Evolutionary conservation across 805 yeast genomes (phyloP).

Genomic region (Yarrowia porcina): DNA sequence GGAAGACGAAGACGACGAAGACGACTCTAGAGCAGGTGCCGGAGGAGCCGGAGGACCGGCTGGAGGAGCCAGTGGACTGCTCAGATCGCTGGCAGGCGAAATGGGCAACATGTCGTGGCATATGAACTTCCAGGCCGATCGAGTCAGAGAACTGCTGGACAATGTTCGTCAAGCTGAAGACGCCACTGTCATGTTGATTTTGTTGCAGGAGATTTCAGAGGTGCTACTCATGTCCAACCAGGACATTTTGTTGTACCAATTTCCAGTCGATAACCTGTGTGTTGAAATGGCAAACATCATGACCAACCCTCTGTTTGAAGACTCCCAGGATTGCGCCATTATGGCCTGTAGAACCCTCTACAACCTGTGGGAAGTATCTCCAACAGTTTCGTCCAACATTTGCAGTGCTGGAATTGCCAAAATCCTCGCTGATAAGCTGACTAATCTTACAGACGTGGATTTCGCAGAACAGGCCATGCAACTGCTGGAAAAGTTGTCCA

Average conservation of each 20-base stretch:
- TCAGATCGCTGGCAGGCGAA: conserved; percentile 28
- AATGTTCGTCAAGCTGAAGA: conserved; percentile 31
- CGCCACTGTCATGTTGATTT: conserved; percentile 35
- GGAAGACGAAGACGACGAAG: conserved; percentile 30
- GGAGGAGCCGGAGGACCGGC: no score
- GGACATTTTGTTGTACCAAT: conserved; percentile 34
- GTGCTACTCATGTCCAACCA: conserved; percentile 38
- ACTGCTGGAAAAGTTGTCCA: conserved; percentile 39
- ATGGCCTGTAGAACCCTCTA: conserved; percentile 81
- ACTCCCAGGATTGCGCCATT: conserved; percentile 74
- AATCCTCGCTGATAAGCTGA: conserved; percentile 59
- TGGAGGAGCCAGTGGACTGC: conserved; percentile 32
- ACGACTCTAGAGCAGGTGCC: conserved; percentile 33
- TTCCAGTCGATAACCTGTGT: conserved; percentile 60
- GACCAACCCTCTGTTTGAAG: conserved; percentile 53
- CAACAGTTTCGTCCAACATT: conserved; percentile 59
- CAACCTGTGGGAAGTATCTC: conserved; percentile 72
- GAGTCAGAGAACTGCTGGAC: conserved; percentile 1
- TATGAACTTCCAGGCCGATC: conserved; percentile 27
- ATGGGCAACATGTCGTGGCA: conserved; percentile 30
- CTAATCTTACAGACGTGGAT: conserved; percentile 80
- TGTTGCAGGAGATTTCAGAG: conserved; percentile 39
- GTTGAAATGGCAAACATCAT: conserved; percentile 56
- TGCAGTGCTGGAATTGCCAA: conserved; percentile 65
- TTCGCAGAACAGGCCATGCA: conserved; percentile 85